A percentile compares a stretch with the other conserved stretches of the same genome.
Evolutionary conservation across 805 yeast species (phyloP).

Genomic region (Zygosaccharomyces kombuchaensis): DNA sequence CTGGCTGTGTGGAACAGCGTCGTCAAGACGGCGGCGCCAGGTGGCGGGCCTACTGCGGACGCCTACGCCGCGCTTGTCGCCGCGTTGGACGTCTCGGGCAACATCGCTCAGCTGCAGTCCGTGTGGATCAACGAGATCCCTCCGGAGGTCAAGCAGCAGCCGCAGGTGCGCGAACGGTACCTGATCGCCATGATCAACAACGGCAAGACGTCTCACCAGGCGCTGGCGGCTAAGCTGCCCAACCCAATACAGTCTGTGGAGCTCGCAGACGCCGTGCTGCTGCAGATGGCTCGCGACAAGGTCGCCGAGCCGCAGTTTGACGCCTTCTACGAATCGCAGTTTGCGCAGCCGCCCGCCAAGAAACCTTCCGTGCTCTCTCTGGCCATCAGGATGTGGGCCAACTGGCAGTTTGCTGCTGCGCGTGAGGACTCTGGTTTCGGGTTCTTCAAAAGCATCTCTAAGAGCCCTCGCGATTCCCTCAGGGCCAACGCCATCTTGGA

Average conservation of each 20-base stretch:
- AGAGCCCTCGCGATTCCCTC: conserved; percentile 15
- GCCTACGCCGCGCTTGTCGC: conserved; percentile 25
- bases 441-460: conserved; percentile 21
- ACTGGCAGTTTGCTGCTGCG: conserved; percentile 15
- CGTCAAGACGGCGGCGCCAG: conserved; percentile 12
- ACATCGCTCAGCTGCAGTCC: conserved; percentile 15
- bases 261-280: conserved; percentile 24
- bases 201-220: conserved; percentile 10
- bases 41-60: conserved; percentile 6
- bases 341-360: conserved; percentile 2
- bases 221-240: conserved; percentile 17
- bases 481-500: conserved; percentile 18
- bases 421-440: conserved; percentile 13
- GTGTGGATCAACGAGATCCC: conserved; percentile 30
- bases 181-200: conserved; percentile 14
- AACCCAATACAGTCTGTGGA: conserved; percentile 16
- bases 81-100: conserved; percentile 22
- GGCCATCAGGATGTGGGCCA: conserved; percentile 25
- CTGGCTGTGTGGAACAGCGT: conserved; percentile 34
- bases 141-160: conserved; percentile 16
- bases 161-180: conserved; percentile 21
- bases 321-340: conserved; percentile 16
- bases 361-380: conserved; percentile 20
- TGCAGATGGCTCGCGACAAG: conserved; percentile 16
- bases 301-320: conserved; percentile 14